Evolutionary conservation across 345 rosid genomes (phyloP).

Genomic region (Syzygium grande): DNA sequence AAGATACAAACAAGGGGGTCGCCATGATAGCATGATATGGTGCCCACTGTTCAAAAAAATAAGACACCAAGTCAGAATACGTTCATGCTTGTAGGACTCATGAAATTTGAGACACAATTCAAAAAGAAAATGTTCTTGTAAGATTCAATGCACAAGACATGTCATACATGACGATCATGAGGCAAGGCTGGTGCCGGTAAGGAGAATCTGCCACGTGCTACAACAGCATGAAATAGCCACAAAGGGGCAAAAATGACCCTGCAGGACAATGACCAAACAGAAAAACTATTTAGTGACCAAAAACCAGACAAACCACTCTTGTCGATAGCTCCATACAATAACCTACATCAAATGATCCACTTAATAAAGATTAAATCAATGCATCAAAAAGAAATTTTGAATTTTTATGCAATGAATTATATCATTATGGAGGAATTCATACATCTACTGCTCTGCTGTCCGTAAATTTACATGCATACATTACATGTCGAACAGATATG

Average conservation of each 20-base stretch:
- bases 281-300: background rate
- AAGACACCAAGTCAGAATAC: background rate
- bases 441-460: background rate
- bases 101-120: background rate
- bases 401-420: background rate
- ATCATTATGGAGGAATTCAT: background rate
- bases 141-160: background rate
- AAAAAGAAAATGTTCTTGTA: background rate
- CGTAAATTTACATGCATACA: background rate
- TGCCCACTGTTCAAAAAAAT: slow-evolving; percentile 68
- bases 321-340: background rate
- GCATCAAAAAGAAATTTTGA: background rate
- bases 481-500: background rate
- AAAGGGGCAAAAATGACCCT: slow-evolving; percentile 73
- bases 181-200: slow-evolving; percentile 89
- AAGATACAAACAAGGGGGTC: slow-evolving; percentile 73
- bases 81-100: background rate
- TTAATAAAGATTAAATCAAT: background rate
- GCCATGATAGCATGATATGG: slow-evolving; percentile 76
- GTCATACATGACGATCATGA: slow-evolving; percentile 65
- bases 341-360: background rate
- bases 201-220: slow-evolving; percentile 85
- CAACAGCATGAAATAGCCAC: slow-evolving; percentile 79
- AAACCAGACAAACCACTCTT: background rate
- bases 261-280: slow-evolving; percentile 7